phyloP scores from a whole-genome alignment of 2,329 filamentous ascomycete genomes.

The Teratosphaeria gauchensis region DNA sequence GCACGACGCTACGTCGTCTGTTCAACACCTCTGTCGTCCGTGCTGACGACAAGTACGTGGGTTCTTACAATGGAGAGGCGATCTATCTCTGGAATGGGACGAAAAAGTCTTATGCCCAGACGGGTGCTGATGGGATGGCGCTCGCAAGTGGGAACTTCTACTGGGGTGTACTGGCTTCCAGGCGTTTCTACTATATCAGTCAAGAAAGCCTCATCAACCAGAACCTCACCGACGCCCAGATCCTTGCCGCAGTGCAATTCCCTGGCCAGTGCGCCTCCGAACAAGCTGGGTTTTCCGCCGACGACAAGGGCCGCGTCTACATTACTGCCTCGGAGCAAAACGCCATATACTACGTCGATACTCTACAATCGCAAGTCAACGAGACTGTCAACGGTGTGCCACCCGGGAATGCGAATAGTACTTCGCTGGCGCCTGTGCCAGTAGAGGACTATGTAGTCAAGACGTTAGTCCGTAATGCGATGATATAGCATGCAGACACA shows the following conservation, averaged over 20 bases:
- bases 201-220: constrained; percentile 27
- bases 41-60: constrained; percentile 32
- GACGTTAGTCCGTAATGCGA: constrained; percentile 29
- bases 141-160: constrained; percentile 33
- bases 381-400: constrained; percentile 27
- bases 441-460: constrained; percentile 32
- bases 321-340: constrained; percentile 36
- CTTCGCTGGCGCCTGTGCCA: constrained; percentile 23
- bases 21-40: constrained; percentile 30
- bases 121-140: constrained; percentile 25
- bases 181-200: constrained; percentile 33
- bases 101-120: constrained; percentile 11
- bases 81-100: constrained; percentile 21
- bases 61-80: constrained; percentile 25
- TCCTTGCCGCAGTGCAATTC: constrained; percentile 29
- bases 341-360: constrained; percentile 36
- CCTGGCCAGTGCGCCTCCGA: constrained; percentile 32
- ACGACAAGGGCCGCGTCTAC: constrained; percentile 33
- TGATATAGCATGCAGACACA: constrained; percentile 35
- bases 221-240: constrained; percentile 25
- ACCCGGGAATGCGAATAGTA: constrained; percentile 11
- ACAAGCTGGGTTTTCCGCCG: constrained; percentile 35
- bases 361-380: constrained; percentile 25
- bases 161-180: constrained; percentile 33
- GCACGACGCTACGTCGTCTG: constrained; percentile 27